phyloP scores from a whole-genome alignment of 2,329 filamentous ascomycete genomes.

The Phoma sp. region DNA sequence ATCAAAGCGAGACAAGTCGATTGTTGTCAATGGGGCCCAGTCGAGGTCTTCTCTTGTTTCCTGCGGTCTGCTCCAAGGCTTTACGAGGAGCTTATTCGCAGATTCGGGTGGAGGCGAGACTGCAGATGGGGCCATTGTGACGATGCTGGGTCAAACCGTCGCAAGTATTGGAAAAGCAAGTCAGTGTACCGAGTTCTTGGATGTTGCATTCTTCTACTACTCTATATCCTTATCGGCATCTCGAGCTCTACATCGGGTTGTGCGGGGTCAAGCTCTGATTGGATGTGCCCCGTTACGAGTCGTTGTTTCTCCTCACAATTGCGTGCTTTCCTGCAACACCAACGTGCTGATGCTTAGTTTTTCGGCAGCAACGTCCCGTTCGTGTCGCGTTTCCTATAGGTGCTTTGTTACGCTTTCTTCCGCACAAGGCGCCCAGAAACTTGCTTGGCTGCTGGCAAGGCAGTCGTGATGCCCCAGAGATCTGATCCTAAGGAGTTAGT shows the following conservation, averaged over 20 bases:
- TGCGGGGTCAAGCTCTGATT: slow-evolving; percentile 17
- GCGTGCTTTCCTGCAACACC: slow-evolving; percentile 24
- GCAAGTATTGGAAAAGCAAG: background rate
- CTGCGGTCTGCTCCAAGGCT: slow-evolving; percentile 28
- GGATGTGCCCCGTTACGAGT: slow-evolving; percentile 7
- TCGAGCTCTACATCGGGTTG: background rate
- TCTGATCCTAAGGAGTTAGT: background rate
- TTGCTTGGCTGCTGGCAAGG: slow-evolving; percentile 3
- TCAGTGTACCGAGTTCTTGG: background rate
- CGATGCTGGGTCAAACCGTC: no score
- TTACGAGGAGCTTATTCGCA: slow-evolving; percentile 15
- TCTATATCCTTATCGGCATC: background rate
- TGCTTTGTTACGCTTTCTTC: background rate
- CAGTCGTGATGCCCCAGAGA: background rate
- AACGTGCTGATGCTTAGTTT: slow-evolving; percentile 12
- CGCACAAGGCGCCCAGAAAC: slow-evolving; percentile 7
- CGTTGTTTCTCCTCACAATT: slow-evolving; percentile 22
- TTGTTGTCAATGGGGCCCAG: slow-evolving; percentile 28
- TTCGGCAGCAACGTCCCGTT: slow-evolving; percentile 3
- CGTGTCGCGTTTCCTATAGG: background rate
- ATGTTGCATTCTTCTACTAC: background rate
- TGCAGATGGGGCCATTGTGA: slow-evolving; percentile 26
- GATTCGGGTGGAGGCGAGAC: slow-evolving; percentile 12
- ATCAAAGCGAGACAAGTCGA: slow-evolving; percentile 26
- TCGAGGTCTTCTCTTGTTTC: slow-evolving; percentile 28